phyloP scores from a whole-genome alignment of 2,329 filamentous ascomycete species.

The Penicillium occitanis region DNA sequence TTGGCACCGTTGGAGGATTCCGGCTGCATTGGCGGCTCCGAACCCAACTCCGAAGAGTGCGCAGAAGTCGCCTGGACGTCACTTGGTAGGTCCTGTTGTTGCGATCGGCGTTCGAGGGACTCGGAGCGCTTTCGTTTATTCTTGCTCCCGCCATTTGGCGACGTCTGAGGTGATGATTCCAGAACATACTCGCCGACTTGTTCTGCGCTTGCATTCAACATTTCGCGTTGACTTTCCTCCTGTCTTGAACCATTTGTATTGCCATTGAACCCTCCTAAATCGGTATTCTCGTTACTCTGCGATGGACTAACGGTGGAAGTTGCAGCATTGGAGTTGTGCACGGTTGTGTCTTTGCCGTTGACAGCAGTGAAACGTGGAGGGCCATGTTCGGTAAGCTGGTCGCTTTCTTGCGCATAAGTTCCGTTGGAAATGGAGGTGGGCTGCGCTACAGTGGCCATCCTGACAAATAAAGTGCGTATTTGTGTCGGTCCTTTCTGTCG shows the following conservation, averaged over 20 bases:
- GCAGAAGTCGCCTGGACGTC: constrained; percentile 39
- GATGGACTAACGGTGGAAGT: constrained; percentile 23
- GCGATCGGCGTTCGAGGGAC: constrained; percentile 53
- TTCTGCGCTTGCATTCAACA: constrained; percentile 38
- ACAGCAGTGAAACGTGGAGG: constrained; percentile 49
- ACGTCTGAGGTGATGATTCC: constrained; percentile 28
- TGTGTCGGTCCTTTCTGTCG: neutral
- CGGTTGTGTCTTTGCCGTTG: constrained; percentile 39
- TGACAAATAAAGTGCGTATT: constrained; percentile 3
- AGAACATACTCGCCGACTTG: constrained; percentile 27
- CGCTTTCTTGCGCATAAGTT: constrained; percentile 36
- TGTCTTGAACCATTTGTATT: constrained; percentile 25
- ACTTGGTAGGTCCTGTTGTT: constrained; percentile 36
- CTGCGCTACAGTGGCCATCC: constrained; percentile 40
- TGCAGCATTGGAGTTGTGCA: constrained; percentile 5
- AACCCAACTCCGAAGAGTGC: constrained; percentile 38
- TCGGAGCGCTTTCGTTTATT: constrained; percentile 67
- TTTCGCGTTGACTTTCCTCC: constrained; percentile 53
- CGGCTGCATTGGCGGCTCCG: constrained; percentile 28
- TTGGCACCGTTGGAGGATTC: constrained; percentile 25
- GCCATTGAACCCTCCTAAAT: constrained; percentile 24
- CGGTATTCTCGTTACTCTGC: constrained; percentile 23
- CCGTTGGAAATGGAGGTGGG: constrained; percentile 33
- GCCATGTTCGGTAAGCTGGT: constrained; percentile 41
- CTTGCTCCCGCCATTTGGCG: constrained; percentile 42